These are phyloP conservation scores for Boletellus emodensis DNA, from an alignment of 768 basidiomycete genomes.

Conservation along the genomic window DNA sequence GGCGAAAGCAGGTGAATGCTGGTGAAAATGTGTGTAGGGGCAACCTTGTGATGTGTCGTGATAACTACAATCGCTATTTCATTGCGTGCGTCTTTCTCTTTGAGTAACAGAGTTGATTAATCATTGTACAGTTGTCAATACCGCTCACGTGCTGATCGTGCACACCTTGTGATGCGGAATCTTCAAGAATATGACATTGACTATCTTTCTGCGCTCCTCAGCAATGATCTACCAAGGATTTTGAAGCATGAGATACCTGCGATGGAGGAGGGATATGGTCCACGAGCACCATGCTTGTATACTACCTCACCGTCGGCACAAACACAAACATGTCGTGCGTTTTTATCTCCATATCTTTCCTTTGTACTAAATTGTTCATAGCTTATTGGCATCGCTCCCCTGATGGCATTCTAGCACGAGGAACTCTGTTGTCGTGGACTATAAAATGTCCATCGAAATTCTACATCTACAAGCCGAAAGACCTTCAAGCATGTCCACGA, in stretches of 20 bases:
- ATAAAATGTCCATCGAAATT: background rate
- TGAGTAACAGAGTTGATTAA: no score
- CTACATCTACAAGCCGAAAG: background rate
- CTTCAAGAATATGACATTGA: slow-evolving; percentile 3
- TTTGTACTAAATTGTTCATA: no score
- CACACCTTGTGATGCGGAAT: slow-evolving; percentile 1
- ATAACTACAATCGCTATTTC: no score
- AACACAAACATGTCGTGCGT: background rate
- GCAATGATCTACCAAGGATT: background rate
- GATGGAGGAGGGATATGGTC: background rate
- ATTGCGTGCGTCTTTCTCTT: no score
- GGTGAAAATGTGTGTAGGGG: background rate
- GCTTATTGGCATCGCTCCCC: background rate
- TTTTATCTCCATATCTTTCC: no score
- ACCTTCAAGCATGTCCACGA: background rate
- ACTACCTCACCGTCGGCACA: background rate
- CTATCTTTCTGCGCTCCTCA: background rate
- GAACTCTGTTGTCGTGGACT: background rate
- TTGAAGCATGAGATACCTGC: background rate
- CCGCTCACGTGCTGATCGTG: background rate
- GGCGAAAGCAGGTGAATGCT: background rate
- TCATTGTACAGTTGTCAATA: slow-evolving; percentile 6
- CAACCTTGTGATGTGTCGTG: no score
- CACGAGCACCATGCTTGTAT: background rate
- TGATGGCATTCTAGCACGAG: background rate